Evolutionary conservation across 2,329 filamentous ascomycete species (phyloP), one percentile per base, ranked within the genome.

Genomic region (Talaromyces sp.): DNA sequence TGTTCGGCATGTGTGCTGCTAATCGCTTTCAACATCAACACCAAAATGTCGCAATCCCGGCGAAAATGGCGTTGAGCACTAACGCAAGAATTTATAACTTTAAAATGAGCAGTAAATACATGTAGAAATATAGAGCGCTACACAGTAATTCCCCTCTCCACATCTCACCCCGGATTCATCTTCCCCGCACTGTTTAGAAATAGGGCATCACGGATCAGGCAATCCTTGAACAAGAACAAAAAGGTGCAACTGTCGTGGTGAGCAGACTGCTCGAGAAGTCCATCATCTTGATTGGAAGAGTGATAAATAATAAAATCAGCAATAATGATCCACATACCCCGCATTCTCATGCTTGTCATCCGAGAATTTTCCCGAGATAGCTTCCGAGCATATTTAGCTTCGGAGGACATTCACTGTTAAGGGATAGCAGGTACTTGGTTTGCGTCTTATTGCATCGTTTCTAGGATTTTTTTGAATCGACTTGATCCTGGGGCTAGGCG

Each of bases 361-460:
- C 60, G 47, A 54, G 47, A 36, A 49, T 54, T 61, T 47, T 43
- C 40, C 43, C 47, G 36, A 62, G 29, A 38, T 27, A 58, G 54
- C 54, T 58, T 58, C 56, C 56, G 56, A 38, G 13, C n/a, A n/a
- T 5, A 29, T 38, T 25, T 36, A 34, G 54, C 45, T 49, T 49
- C 45, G 43, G 19, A 47, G 43, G 8, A 22, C 43, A 47, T 47
- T 27, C 22, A 27, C 45, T 25, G 45, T 49, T 27, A 49, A 49
- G 45, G 45, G 19, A 49, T 49, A 8, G 22, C 5, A 5, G 6
- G 13, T 27, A 17, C 5, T 49, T 49, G 25, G 45, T 6, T 25
- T 25, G 19, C 11, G 31, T 25, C 29, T 56, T 56, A 36, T n/a
- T 22, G n/a, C n/a, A 31, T 5, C 5, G 11, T 27, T 27, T 1